A percentile compares a stretch with the other conserved stretches of the same genome.
Conservation (phyloP, 1,139 yeast genomes). For the Yamadazyma sp. region DNA sequence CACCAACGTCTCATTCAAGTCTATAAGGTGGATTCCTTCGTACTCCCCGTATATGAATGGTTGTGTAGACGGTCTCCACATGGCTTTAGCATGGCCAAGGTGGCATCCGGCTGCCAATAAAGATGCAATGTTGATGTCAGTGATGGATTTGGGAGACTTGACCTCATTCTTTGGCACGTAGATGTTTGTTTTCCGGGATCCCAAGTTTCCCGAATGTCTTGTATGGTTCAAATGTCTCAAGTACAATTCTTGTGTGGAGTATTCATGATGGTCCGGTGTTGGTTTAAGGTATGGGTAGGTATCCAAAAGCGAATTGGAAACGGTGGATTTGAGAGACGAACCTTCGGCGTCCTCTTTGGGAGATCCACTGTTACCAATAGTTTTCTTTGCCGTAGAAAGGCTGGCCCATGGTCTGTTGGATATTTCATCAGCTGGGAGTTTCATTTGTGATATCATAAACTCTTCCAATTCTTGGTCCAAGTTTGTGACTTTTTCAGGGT, state of each 20-base stretch:
- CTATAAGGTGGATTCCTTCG: slow-evolving; percentile 85
- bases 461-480: slow-evolving; percentile 46
- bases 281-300: slow-evolving; percentile 43
- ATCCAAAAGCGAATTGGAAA: slow-evolving; percentile 30
- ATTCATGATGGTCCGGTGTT: slow-evolving; percentile 47
- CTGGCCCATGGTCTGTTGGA: slow-evolving; percentile 39
- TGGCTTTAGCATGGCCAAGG: slow-evolving; percentile 80
- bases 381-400: slow-evolving; percentile 5
- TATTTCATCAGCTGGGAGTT: slow-evolving; percentile 32
- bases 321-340: slow-evolving; percentile 25
- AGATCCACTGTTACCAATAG: slow-evolving; percentile 10
- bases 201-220: slow-evolving; percentile 52
- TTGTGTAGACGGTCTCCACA: slow-evolving; percentile 84
- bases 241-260: slow-evolving; percentile 73
- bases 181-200: slow-evolving; percentile 63
- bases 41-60: slow-evolving; percentile 87
- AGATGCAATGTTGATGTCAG: slow-evolving; percentile 62
- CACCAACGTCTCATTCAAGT: slow-evolving; percentile 76
- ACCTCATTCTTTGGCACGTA: slow-evolving; percentile 72
- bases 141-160: slow-evolving; percentile 54
- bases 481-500: slow-evolving; percentile 36
- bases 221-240: slow-evolving; percentile 64
- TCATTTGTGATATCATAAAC: slow-evolving; percentile 35
- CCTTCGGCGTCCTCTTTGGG: background rate
- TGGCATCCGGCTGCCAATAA: slow-evolving; percentile 93